phyloP scores from a whole-genome alignment of 192 early-diverging fungal species.

The Rhizoclosmatium sp. region DNA sequence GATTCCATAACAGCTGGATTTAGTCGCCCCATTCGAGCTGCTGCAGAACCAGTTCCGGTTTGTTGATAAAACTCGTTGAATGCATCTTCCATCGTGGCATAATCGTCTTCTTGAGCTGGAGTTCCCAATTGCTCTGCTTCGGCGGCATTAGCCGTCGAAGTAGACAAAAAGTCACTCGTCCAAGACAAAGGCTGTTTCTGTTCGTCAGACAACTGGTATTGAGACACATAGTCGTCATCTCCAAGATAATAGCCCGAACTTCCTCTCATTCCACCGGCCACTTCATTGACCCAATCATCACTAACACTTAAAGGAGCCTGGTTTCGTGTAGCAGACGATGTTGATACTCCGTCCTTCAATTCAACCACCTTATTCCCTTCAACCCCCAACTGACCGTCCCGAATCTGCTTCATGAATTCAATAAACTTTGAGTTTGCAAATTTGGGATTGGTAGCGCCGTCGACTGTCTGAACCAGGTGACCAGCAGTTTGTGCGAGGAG shows the following conservation, averaged over 20 bases:
- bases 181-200: constrained; percentile 31
- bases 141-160: too few species aligned
- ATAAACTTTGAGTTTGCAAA: constrained; percentile 92
- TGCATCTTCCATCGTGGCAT: constrained; percentile 33
- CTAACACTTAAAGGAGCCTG: constrained; percentile 46
- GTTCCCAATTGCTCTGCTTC: not conserved
- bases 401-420: constrained; percentile 90
- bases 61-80: constrained; percentile 29
- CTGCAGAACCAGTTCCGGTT: constrained; percentile 28
- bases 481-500: constrained; percentile 84
- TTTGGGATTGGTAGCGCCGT: constrained; percentile 83
- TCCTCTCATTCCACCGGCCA: constrained; percentile 50
- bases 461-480: constrained; percentile 79
- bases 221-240: constrained; percentile 64
- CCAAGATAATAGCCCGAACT: constrained; percentile 66
- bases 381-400: constrained; percentile 87
- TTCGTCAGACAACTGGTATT: constrained; percentile 56
- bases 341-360: not conserved
- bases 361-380: constrained; percentile 90
- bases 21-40: not conserved
- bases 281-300: constrained; percentile 50
- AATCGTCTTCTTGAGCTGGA: not conserved
- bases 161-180: constrained; percentile 36
- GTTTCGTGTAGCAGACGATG: constrained; percentile 25
- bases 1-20: not conserved